Percentiles rank a stretch among this genome's conserved stretches.
Conservation (phyloP, 768 basidiomycete genomes). For the Trichaptum fuscoviolaceum region DNA sequence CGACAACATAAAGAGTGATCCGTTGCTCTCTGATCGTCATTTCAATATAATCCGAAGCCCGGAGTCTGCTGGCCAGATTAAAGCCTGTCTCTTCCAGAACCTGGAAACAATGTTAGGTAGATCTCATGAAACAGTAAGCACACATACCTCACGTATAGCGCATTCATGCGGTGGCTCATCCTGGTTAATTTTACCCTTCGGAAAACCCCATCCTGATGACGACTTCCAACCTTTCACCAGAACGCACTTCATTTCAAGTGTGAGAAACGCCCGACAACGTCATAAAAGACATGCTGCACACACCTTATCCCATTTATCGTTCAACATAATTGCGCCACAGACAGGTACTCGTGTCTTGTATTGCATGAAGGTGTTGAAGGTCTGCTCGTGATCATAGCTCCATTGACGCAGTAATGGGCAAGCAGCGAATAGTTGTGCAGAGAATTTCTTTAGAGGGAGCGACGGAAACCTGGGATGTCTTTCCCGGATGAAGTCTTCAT, state of each 20-base stretch:
- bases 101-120: conserved; percentile 34
- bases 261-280: background rate
- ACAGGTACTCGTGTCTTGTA: conserved; percentile 98
- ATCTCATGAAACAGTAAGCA: conserved; percentile 5
- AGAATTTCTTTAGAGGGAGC: conserved; percentile 87
- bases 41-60: conserved; percentile 69
- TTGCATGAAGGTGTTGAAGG: conserved; percentile 86
- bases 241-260: conserved; percentile 57
- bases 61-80: conserved; percentile 67
- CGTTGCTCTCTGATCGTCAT: conserved; percentile 86
- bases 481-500: conserved; percentile 97
- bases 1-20: conserved; percentile 87
- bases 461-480: conserved; percentile 84
- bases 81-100: conserved; percentile 97
- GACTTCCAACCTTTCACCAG: conserved; percentile 98
- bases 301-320: conserved; percentile 90
- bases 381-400: conserved; percentile 80
- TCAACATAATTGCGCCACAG: conserved; percentile 96
- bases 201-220: conserved; percentile 97
- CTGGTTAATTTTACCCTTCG: conserved; percentile 99
- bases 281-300: background rate
- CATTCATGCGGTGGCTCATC: conserved; percentile 79
- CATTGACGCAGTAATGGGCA: conserved; percentile 81
- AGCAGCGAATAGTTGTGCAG: conserved; percentile 80
- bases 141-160: conserved; percentile 83